Percentiles rank a stretch among this genome's conserved stretches.
phyloP scores from a whole-genome alignment of 345 rosid genomes.

The Populus nigra region DNA sequence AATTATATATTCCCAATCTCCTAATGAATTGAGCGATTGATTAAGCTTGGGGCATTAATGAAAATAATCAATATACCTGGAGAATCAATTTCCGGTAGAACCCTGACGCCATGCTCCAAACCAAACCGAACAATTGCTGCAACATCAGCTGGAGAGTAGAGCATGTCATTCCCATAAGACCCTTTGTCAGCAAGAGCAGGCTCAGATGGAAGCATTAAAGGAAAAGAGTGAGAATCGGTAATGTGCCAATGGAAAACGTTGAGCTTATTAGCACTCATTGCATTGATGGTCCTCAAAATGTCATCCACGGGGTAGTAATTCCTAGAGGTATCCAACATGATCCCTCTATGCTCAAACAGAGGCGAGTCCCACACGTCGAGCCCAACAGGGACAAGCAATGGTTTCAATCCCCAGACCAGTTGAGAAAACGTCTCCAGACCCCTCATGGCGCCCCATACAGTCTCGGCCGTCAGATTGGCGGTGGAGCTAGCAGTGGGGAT shows the following conservation, averaged over 20 bases:
- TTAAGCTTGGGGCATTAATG: too few species aligned
- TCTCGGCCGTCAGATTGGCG: slow-evolving; percentile 47
- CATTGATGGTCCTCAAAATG: slow-evolving; percentile 56
- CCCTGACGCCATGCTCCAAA: slow-evolving; percentile 73
- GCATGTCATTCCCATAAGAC: slow-evolving; percentile 60
- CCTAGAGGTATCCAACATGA: slow-evolving; percentile 76
- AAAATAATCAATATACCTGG: slow-evolving; percentile 45
- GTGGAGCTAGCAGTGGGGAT: slow-evolving; percentile 37
- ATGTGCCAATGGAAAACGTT: slow-evolving; percentile 95
- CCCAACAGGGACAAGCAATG: slow-evolving; percentile 19
- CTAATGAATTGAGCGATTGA: too few species aligned
- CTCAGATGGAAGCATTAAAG: slow-evolving; percentile 69
- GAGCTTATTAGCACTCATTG: slow-evolving; percentile 76
- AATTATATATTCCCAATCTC: too few species aligned
- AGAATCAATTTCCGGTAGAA: slow-evolving; percentile 77
- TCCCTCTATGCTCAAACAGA: slow-evolving; percentile 63
- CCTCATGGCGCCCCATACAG: slow-evolving; percentile 83
- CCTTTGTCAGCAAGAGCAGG: slow-evolving; percentile 72
- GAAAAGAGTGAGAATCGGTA: slow-evolving; percentile 83
- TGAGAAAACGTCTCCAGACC: slow-evolving; percentile 90
- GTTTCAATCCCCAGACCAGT: slow-evolving; percentile 55
- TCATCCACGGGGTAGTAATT: slow-evolving; percentile 69
- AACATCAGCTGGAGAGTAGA: slow-evolving; percentile 58
- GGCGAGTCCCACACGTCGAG: slow-evolving; percentile 56
- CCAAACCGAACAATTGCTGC: slow-evolving; percentile 55